A percentile compares a stretch with the other conserved stretches of the same genome.
Evolutionary conservation across 352 stramenopile genomes (phyloP).

Genomic region (Phytophthora palmivora): DNA sequence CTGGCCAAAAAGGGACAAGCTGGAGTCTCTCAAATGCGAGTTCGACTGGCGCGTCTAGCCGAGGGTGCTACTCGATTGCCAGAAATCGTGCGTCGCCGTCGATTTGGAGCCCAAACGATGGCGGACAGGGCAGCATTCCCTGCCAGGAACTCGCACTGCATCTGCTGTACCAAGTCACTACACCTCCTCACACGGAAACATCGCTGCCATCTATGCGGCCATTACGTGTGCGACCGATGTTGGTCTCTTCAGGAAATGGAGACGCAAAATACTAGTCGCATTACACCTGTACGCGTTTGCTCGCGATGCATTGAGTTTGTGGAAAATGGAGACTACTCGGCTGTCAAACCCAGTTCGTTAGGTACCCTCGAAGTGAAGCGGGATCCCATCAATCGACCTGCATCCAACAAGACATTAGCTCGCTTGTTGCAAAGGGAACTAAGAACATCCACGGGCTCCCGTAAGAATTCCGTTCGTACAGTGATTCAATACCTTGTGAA

Average conservation of each 20-base stretch:
- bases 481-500: constrained; percentile 64
- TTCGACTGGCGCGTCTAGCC: constrained; percentile 38
- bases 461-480: constrained; percentile 43
- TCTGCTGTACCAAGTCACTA: constrained; percentile 40
- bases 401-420: constrained; percentile 27
- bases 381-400: constrained; percentile 21
- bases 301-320: constrained; percentile 54
- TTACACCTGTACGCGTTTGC: constrained; percentile 51
- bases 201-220: constrained; percentile 38
- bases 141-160: constrained; percentile 36
- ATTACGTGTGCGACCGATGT: constrained; percentile 41
- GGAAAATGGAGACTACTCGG: constrained; percentile 54
- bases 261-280: constrained; percentile 16
- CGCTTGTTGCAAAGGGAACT: constrained; percentile 32
- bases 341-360: constrained; percentile 21
- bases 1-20: constrained; percentile 6
- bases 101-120: constrained; percentile 37
- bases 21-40: constrained; percentile 25
- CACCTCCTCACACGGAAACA: constrained; percentile 38
- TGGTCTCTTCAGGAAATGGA: constrained; percentile 40
- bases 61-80: constrained; percentile 36
- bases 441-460: constrained; percentile 26
- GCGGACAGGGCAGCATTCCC: constrained; percentile 25
- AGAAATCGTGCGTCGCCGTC: constrained; percentile 34
- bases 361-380: constrained; percentile 26